Evolutionary conservation across 208 protist species (phyloP).

Genomic region (Tritrichomonas foetus): DNA sequence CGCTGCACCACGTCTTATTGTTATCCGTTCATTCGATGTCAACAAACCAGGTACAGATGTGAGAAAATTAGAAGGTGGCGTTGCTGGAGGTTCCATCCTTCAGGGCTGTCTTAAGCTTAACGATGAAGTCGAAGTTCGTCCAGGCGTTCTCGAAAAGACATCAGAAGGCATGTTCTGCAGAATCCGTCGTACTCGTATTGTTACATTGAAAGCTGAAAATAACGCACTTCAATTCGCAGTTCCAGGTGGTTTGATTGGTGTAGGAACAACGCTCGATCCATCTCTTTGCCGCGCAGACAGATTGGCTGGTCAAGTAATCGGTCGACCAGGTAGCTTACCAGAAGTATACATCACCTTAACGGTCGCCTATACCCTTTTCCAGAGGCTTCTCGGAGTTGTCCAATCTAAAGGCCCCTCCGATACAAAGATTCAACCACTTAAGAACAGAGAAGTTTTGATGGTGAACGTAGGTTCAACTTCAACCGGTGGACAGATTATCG

Average conservation of each 20-base stretch:
- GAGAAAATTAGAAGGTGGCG: slow-evolving; percentile 66
- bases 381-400: slow-evolving; percentile 84
- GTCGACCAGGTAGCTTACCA: slow-evolving; percentile 73
- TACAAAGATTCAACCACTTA: slow-evolving; percentile 74
- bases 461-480: slow-evolving; percentile 98
- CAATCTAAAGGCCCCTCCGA: slow-evolving; percentile 53
- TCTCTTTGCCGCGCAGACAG: slow-evolving; percentile 93
- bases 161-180: slow-evolving; percentile 70
- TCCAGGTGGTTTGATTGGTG: slow-evolving; percentile 63
- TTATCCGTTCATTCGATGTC: slow-evolving; percentile 99
- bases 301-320: slow-evolving; percentile 84
- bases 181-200: slow-evolving; percentile 83
- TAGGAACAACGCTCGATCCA: slow-evolving; percentile 99
- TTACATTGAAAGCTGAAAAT: slow-evolving; percentile 68
- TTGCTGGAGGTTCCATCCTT: slow-evolving; percentile 92
- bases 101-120: slow-evolving; percentile 87
- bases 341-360: slow-evolving; percentile 92
- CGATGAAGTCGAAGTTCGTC: slow-evolving; percentile 97
- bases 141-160: slow-evolving; percentile 74
- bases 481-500: slow-evolving; percentile 83
- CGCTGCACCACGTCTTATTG: slow-evolving; percentile 79
- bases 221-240: slow-evolving; percentile 94
- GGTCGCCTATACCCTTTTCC: slow-evolving; percentile 91
- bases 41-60: slow-evolving; percentile 96
- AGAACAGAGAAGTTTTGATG: slow-evolving; percentile 91